Percentiles rank a stretch among this genome's conserved stretches.
These are phyloP conservation scores for Aaosphaeria pasadenensis DNA, from an alignment of 2,329 filamentous ascomycete species.

Conservation along the genomic window DNA sequence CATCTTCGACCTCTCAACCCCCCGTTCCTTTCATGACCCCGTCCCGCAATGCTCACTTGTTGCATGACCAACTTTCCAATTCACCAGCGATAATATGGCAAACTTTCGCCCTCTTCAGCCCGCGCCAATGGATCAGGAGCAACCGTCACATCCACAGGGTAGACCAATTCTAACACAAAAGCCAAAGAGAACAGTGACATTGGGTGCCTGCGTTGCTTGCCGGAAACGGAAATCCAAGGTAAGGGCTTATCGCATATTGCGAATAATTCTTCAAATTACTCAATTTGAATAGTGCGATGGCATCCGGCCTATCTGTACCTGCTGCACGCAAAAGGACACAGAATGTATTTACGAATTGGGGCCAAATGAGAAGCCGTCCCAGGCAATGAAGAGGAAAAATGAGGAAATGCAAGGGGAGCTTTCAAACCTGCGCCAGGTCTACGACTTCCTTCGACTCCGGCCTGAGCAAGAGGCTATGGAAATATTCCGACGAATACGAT, in stretches of 20 bases:
- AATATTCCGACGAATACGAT: constrained; percentile 24
- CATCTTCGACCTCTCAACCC: neutral
- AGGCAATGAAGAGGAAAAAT: constrained; percentile 35
- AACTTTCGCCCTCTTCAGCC: constrained; percentile 30
- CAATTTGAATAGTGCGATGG: constrained; percentile 21
- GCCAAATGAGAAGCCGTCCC: constrained; percentile 32
- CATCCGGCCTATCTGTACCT: constrained; percentile 26
- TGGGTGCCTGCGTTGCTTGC: constrained; percentile 34
- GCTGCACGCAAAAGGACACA: constrained; percentile 31
- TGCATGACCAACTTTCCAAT: neutral
- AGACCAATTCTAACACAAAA: constrained; percentile 23
- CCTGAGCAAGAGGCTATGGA: constrained; percentile 29
- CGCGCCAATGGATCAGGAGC: constrained; percentile 27
- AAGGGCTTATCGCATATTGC: neutral
- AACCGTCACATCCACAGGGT: constrained; percentile 14
- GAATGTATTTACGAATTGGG: constrained; percentile 32
- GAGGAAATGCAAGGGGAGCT: constrained; percentile 35
- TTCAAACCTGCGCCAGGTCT: constrained; percentile 28
- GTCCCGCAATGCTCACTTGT: neutral
- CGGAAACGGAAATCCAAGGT: constrained; percentile 33
- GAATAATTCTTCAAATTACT: too few relatives aligned
- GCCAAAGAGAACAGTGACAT: constrained; percentile 31
- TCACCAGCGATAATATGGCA: constrained; percentile 14
- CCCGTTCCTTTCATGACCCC: neutral
- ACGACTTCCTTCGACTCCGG: constrained; percentile 26